A percentile compares a stretch with the other conserved stretches of the same genome.
phyloP scores from a whole-genome alignment of 2,329 filamentous ascomycete species.

The Purpureocillium takamizusanense region DNA sequence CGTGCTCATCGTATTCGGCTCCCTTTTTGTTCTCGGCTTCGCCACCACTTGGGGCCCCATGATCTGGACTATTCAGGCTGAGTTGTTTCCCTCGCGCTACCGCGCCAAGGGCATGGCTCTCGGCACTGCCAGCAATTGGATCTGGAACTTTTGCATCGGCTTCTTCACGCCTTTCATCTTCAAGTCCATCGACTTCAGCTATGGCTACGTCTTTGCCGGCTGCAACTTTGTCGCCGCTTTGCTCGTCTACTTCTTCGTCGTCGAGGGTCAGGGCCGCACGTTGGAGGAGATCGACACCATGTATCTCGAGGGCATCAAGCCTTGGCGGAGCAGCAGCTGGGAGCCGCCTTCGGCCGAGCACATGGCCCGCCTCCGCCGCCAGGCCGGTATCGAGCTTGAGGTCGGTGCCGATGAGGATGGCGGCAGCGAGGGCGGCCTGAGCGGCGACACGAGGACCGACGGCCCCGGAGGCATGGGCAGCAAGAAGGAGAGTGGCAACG shows the following conservation, averaged over 20 bases:
- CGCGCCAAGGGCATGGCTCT: constrained; percentile 52
- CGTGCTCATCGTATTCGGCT: constrained; percentile 54
- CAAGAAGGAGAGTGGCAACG: neutral
- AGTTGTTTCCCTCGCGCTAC: constrained; percentile 56
- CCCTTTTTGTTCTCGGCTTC: constrained; percentile 55
- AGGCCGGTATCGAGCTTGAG: constrained; percentile 25
- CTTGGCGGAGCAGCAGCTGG: constrained; percentile 53
- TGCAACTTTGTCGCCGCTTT: constrained; percentile 57
- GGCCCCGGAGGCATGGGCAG: neutral
- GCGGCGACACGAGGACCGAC: neutral
- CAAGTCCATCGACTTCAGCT: constrained; percentile 58
- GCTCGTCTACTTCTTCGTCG: constrained; percentile 69
- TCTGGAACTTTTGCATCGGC: constrained; percentile 65
- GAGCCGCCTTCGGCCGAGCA: constrained; percentile 31
- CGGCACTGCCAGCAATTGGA: constrained; percentile 55
- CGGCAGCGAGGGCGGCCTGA: neutral
- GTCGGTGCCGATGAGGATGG: neutral
- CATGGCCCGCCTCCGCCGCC: constrained; percentile 29
- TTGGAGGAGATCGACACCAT: constrained; percentile 75
- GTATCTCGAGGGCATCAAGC: constrained; percentile 58
- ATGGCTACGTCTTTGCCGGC: constrained; percentile 68
- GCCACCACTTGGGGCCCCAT: constrained; percentile 61
- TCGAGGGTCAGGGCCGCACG: constrained; percentile 63
- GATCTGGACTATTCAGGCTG: constrained; percentile 55
- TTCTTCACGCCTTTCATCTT: constrained; percentile 80